A percentile compares a stretch with the other conserved stretches of the same genome.
phyloP scores from a whole-genome alignment of 106 monocot genomes.

The Dendrobium catenatum region DNA sequence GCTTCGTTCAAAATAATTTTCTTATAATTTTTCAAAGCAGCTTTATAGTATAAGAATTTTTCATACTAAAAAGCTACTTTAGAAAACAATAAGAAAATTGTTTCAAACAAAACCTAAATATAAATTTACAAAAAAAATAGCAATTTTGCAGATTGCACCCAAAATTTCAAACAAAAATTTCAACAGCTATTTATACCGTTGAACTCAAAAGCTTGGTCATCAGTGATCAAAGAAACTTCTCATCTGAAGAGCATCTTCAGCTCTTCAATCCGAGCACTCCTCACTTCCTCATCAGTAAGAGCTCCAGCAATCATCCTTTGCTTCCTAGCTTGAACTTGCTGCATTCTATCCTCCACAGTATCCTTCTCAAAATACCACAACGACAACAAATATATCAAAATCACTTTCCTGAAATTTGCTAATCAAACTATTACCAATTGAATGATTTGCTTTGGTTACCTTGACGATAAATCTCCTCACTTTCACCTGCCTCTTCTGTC shows the following conservation, averaged over 20 bases:
- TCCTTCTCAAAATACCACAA: constrained; percentile 23
- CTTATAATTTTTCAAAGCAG: too few relatives aligned
- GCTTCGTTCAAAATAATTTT: too few relatives aligned
- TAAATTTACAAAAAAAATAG: background rate
- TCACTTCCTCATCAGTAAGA: constrained; percentile 82
- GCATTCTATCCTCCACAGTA: constrained; percentile 79
- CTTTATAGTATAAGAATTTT: too few relatives aligned
- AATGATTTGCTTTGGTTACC: constrained; percentile 23
- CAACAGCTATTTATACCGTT: background rate
- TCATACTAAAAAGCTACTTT: too few relatives aligned
- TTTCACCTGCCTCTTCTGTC: constrained; percentile 67
- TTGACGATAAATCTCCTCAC: constrained; percentile 86
- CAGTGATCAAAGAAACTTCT: background rate
- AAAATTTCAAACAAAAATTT: background rate
- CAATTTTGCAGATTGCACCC: background rate
- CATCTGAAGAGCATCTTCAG: constrained; percentile 87
- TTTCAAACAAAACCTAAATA: background rate
- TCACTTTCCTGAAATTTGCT: too few relatives aligned
- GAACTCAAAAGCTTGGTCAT: background rate
- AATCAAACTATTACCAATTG: background rate
- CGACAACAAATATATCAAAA: background rate
- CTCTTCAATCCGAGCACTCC: constrained; percentile 71
- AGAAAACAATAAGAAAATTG: too few relatives aligned
- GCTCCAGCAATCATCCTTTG: constrained; percentile 87
- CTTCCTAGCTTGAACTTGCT: constrained; percentile 78